A percentile compares a stretch with the other conserved stretches of the same genome.
These are phyloP conservation scores for Crithidia thermophila DNA, from an alignment of 208 protist genomes.

Conservation along the genomic window DNA sequence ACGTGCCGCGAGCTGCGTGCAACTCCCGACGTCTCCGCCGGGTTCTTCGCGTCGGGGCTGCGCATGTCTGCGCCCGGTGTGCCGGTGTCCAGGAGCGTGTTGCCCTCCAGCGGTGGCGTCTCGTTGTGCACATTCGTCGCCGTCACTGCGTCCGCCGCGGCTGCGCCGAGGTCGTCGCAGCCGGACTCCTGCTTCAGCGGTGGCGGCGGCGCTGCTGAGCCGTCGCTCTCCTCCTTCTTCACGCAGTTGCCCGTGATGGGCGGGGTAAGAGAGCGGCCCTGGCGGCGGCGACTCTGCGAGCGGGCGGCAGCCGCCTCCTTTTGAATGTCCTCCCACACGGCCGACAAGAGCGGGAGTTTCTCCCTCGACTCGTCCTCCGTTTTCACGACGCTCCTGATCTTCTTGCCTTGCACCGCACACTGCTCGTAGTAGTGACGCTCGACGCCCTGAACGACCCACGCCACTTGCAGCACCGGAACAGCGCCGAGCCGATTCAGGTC, in stretches of 20 bases:
- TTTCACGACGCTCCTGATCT: too few relatives aligned
- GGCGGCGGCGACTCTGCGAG: neutral
- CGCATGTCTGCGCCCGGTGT: too few relatives aligned
- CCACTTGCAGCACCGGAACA: constrained; percentile 39
- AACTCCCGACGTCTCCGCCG: too few relatives aligned
- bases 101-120: neutral
- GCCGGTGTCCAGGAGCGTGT: too few relatives aligned
- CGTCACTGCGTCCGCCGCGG: neutral
- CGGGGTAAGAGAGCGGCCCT: neutral
- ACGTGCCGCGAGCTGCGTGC: too few relatives aligned
- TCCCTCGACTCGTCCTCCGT: neutral
- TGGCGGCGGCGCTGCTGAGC: neutral
- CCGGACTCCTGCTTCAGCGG: neutral
- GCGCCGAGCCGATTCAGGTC: constrained; percentile 24
- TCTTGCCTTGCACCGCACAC: neutral
- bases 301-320: neutral
- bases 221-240: neutral
- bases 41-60: neutral
- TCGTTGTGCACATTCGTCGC: neutral
- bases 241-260: neutral
- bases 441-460: constrained; percentile 43
- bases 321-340: neutral
- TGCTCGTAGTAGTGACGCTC: constrained; percentile 24
- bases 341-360: neutral
- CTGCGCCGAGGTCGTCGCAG: too few relatives aligned